Evolutionary conservation across 208 protist genomes (phyloP), one percentile per base, ranked within the genome.

Genomic region (Angomonas ambiguus): DNA sequence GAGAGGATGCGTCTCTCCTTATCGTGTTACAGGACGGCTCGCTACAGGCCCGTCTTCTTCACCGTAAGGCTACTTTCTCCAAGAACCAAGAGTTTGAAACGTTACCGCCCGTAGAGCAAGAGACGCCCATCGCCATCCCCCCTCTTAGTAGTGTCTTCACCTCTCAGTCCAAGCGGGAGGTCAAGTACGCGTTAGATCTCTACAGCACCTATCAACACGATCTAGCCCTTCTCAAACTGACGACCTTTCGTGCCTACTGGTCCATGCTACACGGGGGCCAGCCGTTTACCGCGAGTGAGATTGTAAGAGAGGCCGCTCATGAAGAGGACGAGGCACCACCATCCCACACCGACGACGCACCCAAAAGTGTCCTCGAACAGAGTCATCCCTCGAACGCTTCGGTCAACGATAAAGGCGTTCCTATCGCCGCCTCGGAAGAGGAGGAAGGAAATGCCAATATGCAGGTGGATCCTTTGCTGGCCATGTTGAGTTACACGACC

Each of bases 201-300:
- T 94, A 98, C 68, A 71, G 81, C 24, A 79, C 83, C 51, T 98
- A 97, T 69, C 94, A 98, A 76, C 80, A 90, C 56, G 96, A 98
- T 71, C 71, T 98, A 6, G 96, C 82, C 69, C 80, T 85, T 67
- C 65, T 98, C 33, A 77, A 92, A 0, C 81, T 98, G 16, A 68
- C 65, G 18, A 95, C 95, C 10, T 87, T 93, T 1, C 86, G 91
- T 32, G 82, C 89, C 25, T 98, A 97, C 69, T 77, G 97, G 25
- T 71, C 84, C 48, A 51, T 97, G 31, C 86, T 83, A 18, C 66
- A 79, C 22, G 76, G 69, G 10, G 77, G 79, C 20, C 77, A 63
- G 53, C 25, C 34, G 30, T 13, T 5, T 18, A 18, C 11, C 1
- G 18, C 70, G 2, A 25, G 1, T 5, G 27, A 18, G 30, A 10